A percentile compares a stretch with the other conserved stretches of the same genome.
Conservation (phyloP, 2,329 filamentous ascomycete species). For the Pseudocercospora pini-densiflorae region DNA sequence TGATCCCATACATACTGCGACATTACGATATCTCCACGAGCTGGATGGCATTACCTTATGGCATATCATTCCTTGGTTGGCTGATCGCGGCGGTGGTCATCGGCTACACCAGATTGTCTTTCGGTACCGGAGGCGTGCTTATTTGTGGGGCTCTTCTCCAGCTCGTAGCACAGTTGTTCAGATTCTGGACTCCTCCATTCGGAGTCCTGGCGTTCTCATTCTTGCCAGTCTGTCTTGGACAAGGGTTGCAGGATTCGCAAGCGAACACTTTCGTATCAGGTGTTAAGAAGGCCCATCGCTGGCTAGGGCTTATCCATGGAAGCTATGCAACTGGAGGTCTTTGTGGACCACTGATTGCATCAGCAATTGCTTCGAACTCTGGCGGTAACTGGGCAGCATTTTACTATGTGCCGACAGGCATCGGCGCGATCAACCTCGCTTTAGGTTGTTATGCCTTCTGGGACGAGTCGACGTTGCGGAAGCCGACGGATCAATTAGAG, state of each 20-base stretch:
- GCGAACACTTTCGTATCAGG: conserved; percentile 62
- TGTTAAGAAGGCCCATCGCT: conserved; percentile 36
- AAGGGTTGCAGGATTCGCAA: conserved; percentile 67
- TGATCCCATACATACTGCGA: conserved; percentile 66
- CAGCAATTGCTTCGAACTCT: conserved; percentile 22
- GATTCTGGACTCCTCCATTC: conserved; percentile 63
- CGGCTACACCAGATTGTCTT: conserved; percentile 56
- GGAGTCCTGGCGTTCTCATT: conserved; percentile 62
- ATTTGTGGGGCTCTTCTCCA: conserved; percentile 61
- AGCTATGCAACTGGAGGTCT: conserved; percentile 26
- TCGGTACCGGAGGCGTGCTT: conserved; percentile 63
- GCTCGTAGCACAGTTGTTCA: conserved; percentile 57
- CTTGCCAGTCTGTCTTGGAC: conserved; percentile 62
- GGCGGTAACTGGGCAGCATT: conserved; percentile 26
- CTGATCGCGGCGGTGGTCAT: conserved; percentile 62
- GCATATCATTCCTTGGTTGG: conserved; percentile 64
- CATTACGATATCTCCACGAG: conserved; percentile 61
- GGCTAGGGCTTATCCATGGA: conserved; percentile 26
- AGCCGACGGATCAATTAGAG: conserved; percentile 5
- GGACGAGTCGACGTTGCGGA: conserved; percentile 14
- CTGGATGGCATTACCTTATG: conserved; percentile 50
- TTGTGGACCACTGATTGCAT: conserved; percentile 24
- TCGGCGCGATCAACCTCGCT: conserved; percentile 23
- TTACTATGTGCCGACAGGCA: conserved; percentile 23
- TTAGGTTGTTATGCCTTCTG: conserved; percentile 25